Evolutionary conservation across 1,139 yeast genomes (phyloP).

Genomic region (Wickerhamiella pararugosa): DNA sequence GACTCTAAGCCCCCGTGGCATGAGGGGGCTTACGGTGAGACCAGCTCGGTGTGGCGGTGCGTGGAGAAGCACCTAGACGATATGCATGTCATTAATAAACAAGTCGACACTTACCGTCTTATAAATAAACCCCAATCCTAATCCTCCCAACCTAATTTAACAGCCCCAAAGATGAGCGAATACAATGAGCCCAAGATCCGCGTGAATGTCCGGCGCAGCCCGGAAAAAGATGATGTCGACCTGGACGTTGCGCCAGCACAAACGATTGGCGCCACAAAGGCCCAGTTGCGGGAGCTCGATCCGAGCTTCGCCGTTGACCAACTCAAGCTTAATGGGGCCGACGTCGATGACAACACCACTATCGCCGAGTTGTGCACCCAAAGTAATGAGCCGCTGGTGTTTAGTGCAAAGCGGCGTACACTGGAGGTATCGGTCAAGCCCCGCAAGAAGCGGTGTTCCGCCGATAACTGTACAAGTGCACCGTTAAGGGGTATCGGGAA

Average conservation of each 20-base stretch:
- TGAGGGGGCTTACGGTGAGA: no score
- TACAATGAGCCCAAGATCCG: constrained; percentile 1
- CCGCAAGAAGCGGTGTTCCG: constrained; percentile 45
- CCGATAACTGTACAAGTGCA: constrained; percentile 43
- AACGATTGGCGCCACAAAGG: constrained; percentile 23
- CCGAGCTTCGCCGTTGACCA: constrained; percentile 28
- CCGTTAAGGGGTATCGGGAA: constrained; percentile 80
- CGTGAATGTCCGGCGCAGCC: constrained; percentile 1
- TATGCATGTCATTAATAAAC: no score
- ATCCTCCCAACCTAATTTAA: no score
- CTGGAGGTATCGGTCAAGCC: constrained; percentile 27
- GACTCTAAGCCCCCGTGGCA: no score
- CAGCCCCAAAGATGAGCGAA: no score
- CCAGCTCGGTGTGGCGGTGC: no score
- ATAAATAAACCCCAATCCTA: no score
- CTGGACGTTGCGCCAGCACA: constrained; percentile 19
- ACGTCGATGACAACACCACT: constrained; percentile 67
- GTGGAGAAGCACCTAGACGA: no score
- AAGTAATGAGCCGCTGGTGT: constrained; percentile 46
- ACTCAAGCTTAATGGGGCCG: constrained; percentile 42
- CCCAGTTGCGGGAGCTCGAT: constrained; percentile 17
- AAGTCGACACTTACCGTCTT: no score
- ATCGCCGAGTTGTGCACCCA: constrained; percentile 37
- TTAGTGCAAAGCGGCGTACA: constrained; percentile 17
- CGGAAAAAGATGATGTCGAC: constrained; percentile 8